These are phyloP conservation scores for Penicillium tannophilum DNA, from an alignment of 495 filamentous ascomycete genomes.

Conservation along the genomic window DNA sequence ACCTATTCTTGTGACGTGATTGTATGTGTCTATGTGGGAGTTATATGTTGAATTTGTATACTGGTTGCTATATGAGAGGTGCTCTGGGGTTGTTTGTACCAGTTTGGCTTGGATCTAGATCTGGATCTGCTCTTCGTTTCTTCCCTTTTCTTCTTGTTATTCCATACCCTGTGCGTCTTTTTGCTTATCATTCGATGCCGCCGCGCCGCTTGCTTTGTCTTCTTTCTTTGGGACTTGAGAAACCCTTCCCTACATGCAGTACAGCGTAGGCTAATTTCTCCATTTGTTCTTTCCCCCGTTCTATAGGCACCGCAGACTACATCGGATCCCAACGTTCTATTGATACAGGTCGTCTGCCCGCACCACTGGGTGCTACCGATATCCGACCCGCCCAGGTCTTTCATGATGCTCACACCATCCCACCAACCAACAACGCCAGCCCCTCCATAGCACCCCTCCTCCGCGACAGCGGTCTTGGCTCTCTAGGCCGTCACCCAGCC, in stretches of 20 bases:
- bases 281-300: slow-evolving; percentile 19
- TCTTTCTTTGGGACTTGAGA: slow-evolving; percentile 19
- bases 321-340: slow-evolving; percentile 31
- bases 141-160: slow-evolving; percentile 17
- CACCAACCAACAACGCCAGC: slow-evolving; percentile 53
- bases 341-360: slow-evolving; percentile 25
- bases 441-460: slow-evolving; percentile 73
- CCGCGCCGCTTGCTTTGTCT: slow-evolving; percentile 24
- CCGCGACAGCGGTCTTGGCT: slow-evolving; percentile 62
- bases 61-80: not conserved
- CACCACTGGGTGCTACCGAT: slow-evolving; percentile 47
- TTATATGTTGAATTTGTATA: not conserved
- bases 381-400: slow-evolving; percentile 80
- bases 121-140: not conserved
- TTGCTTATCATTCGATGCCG: slow-evolving; percentile 26
- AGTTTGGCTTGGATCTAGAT: not conserved
- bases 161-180: slow-evolving; percentile 32
- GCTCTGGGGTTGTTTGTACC: not conserved
- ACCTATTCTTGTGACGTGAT: not conserved
- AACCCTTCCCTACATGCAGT: slow-evolving; percentile 23
- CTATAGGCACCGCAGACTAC: slow-evolving; percentile 45
- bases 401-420: slow-evolving; percentile 67
- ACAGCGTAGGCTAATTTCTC: slow-evolving; percentile 51
- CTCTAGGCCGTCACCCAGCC: slow-evolving; percentile 46
- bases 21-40: not conserved